Percentiles rank a stretch among this genome's conserved stretches.
Conservation (phyloP, 1,139 yeast species). For the Blastobotrys raffinosifermentans region DNA sequence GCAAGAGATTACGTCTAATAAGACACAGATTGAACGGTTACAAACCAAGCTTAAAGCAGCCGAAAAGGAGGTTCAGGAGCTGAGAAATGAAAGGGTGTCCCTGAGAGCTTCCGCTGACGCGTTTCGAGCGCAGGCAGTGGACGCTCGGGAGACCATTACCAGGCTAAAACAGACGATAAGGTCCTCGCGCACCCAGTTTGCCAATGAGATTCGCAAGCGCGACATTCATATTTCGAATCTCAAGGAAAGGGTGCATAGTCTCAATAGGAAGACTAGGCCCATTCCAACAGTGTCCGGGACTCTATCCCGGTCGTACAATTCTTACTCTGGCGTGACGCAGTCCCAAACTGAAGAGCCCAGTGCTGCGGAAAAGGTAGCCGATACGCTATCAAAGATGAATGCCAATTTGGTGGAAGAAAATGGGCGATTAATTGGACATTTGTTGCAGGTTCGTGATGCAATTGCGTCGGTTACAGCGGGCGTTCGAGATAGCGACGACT, state of each 20-base stretch:
- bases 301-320: conserved; percentile 17
- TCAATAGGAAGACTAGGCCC: conserved; percentile 12
- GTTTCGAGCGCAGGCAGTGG: conserved; percentile 10
- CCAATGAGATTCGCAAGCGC: conserved; percentile 25
- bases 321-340: conserved; percentile 13
- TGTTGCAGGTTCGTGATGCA: conserved; percentile 11
- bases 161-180: conserved; percentile 13
- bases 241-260: conserved; percentile 21
- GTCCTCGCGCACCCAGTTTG: conserved; percentile 20
- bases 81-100: conserved; percentile 12
- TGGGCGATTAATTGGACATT: conserved; percentile 14
- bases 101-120: conserved; percentile 11
- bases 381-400: conserved; percentile 12
- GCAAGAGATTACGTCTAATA: conserved; percentile 16
- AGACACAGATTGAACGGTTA: conserved; percentile 12
- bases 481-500: background rate
- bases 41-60: conserved; percentile 9
- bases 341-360: conserved; percentile 6
- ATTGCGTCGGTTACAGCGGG: conserved; percentile 9
- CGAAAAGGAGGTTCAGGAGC: conserved; percentile 12
- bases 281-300: conserved; percentile 20
- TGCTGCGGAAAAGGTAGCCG: conserved; percentile 8
- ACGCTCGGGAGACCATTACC: conserved; percentile 6
- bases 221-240: conserved; percentile 24
- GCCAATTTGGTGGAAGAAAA: conserved; percentile 20